Evolutionary conservation across 2,329 filamentous ascomycete species (phyloP), one percentile per base, ranked within the genome.

Genomic region (Fusarium succisae): DNA sequence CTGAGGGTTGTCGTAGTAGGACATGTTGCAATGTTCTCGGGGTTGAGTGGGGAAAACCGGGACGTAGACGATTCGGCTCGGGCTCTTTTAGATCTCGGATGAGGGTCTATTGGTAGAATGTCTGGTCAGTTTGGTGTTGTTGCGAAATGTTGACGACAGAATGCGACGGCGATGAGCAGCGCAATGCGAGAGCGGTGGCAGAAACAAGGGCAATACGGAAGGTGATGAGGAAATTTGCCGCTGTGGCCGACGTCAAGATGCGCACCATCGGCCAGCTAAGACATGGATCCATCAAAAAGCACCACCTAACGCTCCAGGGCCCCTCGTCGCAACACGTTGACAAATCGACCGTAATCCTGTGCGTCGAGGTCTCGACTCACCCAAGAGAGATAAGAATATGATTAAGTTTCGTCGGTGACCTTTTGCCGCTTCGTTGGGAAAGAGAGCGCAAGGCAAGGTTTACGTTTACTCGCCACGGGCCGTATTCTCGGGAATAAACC

Each of bases 1-100:
- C 76, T 83, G 84, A 39, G 80, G 78, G 76, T 84, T 85, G 71
- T 85, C 83, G 82, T 85, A 85, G 79, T 85, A 85, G 77, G 84
- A 85, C 84, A 85, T 85, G 78, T 66, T 80, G 73, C 43, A 47
- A 55, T 44, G 41, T 47, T 65, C 63, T 71, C 56, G 66, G 56
- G 59, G 47, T 73, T 55, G 58, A 56, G 61, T 73, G 61, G 60
- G 30, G 53, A 66, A 73, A 70, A 71, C 55, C 75, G 72, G 72
- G 69, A 74, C 55, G 58, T 56, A 50, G 37, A 63, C 61, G 41
- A 59, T 55, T 70, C 61, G 45, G 44, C 37, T 63, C 48, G 53
- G 62, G 57, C 54, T 63, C 53, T 66, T 54, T 73, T 28, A 66
- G 68, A 62, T 69, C 64, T 75, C 61, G 63, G 51, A 62, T 48